phyloP scores from a whole-genome alignment of 179 eudicot genomes.

The Silene vulgaris region DNA sequence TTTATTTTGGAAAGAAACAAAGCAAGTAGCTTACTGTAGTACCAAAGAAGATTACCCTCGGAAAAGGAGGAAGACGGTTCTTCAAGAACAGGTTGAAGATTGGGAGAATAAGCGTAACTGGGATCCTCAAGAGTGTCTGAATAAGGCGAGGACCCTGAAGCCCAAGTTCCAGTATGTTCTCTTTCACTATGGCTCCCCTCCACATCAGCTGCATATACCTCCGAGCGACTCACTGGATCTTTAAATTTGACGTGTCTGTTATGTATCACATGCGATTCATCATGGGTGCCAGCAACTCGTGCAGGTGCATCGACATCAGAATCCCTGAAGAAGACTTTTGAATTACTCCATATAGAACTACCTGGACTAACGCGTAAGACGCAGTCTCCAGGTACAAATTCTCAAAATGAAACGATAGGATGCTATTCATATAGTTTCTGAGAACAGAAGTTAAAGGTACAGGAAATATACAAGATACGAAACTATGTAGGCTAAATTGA shows the following conservation, averaged over 20 bases:
- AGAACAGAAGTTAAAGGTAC: not conserved
- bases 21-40: conserved; percentile 11
- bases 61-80: conserved; percentile 89
- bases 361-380: not conserved
- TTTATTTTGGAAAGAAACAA: too few relatives aligned
- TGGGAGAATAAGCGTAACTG: conserved; percentile 54
- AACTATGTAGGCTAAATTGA: not conserved
- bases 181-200: conserved; percentile 47
- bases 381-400: not conserved
- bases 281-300: conserved; percentile 35
- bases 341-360: not conserved
- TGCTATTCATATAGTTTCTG: not conserved
- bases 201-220: conserved; percentile 42
- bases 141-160: conserved; percentile 50
- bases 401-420: not conserved
- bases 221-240: conserved; percentile 61
- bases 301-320: conserved; percentile 32
- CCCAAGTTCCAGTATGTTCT: conserved; percentile 58
- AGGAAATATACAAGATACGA: not conserved
- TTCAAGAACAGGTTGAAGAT: conserved; percentile 74
- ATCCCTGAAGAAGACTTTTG: conserved; percentile 39
- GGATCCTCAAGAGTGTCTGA: conserved; percentile 55
- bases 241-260: conserved; percentile 63
- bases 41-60: conserved; percentile 48
- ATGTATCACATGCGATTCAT: conserved; percentile 31